Conservation (phyloP, 495 filamentous ascomycete species). For the Trichodelitschia bisporula region DNA sequence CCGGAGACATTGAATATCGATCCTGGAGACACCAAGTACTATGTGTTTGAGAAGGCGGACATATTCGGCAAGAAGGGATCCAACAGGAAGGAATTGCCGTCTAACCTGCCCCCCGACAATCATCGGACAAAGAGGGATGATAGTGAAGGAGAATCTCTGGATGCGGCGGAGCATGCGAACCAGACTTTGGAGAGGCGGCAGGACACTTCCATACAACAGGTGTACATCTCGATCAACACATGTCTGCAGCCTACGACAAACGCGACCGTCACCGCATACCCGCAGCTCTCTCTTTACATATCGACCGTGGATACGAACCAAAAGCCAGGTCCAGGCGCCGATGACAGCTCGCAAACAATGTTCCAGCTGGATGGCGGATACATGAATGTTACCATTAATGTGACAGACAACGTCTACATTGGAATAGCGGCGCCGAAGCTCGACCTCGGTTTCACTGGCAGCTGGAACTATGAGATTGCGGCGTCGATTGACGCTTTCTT, state of each 20-base stretch:
- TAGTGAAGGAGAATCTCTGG: too few relatives aligned
- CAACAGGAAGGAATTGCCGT: too few relatives aligned
- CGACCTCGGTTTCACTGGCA: slow-evolving; percentile 25
- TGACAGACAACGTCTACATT: slow-evolving; percentile 42
- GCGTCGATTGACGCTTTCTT: slow-evolving; percentile 48
- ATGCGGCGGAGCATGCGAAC: too few relatives aligned
- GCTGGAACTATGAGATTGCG: slow-evolving; percentile 56
- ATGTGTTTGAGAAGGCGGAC: too few relatives aligned
- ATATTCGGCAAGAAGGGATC: too few relatives aligned
- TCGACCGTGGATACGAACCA: slow-evolving; percentile 39
- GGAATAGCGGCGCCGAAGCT: slow-evolving; percentile 43
- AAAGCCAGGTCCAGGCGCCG: slow-evolving; percentile 34
- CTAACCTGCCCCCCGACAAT: too few relatives aligned
- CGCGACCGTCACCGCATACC: slow-evolving; percentile 9
- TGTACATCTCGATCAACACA: slow-evolving; percentile 63
- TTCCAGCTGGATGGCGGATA: slow-evolving; percentile 32
- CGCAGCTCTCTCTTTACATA: slow-evolving; percentile 54
- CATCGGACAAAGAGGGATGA: too few relatives aligned
- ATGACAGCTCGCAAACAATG: slow-evolving; percentile 18
- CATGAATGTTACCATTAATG: slow-evolving; percentile 26
- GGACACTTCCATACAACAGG: too few relatives aligned
- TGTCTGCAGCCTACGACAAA: slow-evolving; percentile 43
- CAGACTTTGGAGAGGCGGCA: too few relatives aligned
- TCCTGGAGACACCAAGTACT: slow-evolving; percentile 31
- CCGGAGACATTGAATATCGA: slow-evolving; percentile 26